Evolutionary conservation across 1,284 basidiomycete species (phyloP), one percentile per base, ranked within the genome.

Genomic region (Cerioporus squamosus): DNA sequence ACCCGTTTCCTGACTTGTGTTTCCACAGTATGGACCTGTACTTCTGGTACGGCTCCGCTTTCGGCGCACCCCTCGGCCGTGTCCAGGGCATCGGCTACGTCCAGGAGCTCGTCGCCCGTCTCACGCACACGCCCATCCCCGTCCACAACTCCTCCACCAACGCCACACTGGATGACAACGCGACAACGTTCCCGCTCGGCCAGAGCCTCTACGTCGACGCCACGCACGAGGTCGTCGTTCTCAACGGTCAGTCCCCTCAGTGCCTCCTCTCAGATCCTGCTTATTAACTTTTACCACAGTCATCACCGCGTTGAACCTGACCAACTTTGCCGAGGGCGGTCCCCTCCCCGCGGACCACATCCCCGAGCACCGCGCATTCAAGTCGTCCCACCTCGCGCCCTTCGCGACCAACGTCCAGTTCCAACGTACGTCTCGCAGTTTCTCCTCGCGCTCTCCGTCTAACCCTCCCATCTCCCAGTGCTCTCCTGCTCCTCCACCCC

Each of bases 71-170:
- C 0, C 81, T 94, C 8, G 85, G 85, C 1, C 84, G 87, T 3
- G 88, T 89, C 3, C 90, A 92, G 68, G 95, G 95, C 31, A 80
- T 93, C 33, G 95, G 94, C 23, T 97, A 90, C 72, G 72, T 96
- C 15, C 87, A 94, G 70, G 93, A 95, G 70, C 79, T 94, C 24
- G 75, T 95, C 31, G 83, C 93, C 1, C 85, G 93, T 33, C 83
- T 95, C 29, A 91, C 90, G 3, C 83, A 92, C 55, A 90, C 84
- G 1, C 88, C 84, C 0, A 89, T 94, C 59, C 76, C 66, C 20
- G 76, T 72, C 0, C 86, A 90, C 73, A 88, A 93, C 70, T 87
- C 89, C 22, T 87, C 87, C 0, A 93, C 90, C 29, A 97, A 96
- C 67, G 77, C 83, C 7, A 96, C 94, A 0, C 78, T 95, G 29